phyloP scores from a whole-genome alignment of 805 yeast species.

The Candida sakaeoensis region DNA sequence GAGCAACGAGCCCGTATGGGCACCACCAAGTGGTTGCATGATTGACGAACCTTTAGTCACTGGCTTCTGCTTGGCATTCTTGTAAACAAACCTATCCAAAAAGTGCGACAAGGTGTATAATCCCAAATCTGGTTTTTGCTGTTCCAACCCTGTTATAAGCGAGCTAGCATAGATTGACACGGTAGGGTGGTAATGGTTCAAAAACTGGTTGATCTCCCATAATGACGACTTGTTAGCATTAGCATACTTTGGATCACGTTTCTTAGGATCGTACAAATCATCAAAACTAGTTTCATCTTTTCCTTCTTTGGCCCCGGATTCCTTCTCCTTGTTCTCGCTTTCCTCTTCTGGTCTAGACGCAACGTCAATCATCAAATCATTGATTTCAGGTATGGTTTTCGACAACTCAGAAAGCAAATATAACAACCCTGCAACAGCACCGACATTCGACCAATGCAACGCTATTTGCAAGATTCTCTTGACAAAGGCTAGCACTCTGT shows the following conservation, averaged over 20 bases:
- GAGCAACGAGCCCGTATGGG: slow-evolving; percentile 64
- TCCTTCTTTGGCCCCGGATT: slow-evolving; percentile 2
- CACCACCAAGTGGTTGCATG: slow-evolving; percentile 96
- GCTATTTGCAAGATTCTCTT: slow-evolving; percentile 87
- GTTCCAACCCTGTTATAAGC: slow-evolving; percentile 47
- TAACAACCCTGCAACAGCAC: slow-evolving; percentile 82
- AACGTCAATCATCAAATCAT: slow-evolving; percentile 54
- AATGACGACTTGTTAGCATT: slow-evolving; percentile 75
- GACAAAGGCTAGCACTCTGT: slow-evolving; percentile 81
- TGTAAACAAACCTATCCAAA: slow-evolving; percentile 92
- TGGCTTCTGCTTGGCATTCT: slow-evolving; percentile 79
- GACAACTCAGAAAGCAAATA: slow-evolving; percentile 68
- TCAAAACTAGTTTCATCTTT: slow-evolving; percentile 2
- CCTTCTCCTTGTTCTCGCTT: slow-evolving; percentile 8
- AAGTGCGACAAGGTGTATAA: slow-evolving; percentile 84
- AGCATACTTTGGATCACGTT: slow-evolving; percentile 92
- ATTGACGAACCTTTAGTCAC: slow-evolving; percentile 81
- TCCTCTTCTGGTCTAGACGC: slow-evolving; percentile 44
- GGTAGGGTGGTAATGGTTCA: slow-evolving; percentile 89
- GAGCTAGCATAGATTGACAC: slow-evolving; percentile 75
- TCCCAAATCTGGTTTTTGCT: slow-evolving; percentile 83
- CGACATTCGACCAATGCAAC: slow-evolving; percentile 80
- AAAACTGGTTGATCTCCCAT: slow-evolving; percentile 80
- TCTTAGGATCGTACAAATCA: slow-evolving; percentile 68
- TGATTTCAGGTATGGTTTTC: slow-evolving; percentile 60